Evolutionary conservation across 2,329 filamentous ascomycete genomes (phyloP), one percentile per base, ranked within the genome.

Genomic region (Pleoardoris graminearum): DNA sequence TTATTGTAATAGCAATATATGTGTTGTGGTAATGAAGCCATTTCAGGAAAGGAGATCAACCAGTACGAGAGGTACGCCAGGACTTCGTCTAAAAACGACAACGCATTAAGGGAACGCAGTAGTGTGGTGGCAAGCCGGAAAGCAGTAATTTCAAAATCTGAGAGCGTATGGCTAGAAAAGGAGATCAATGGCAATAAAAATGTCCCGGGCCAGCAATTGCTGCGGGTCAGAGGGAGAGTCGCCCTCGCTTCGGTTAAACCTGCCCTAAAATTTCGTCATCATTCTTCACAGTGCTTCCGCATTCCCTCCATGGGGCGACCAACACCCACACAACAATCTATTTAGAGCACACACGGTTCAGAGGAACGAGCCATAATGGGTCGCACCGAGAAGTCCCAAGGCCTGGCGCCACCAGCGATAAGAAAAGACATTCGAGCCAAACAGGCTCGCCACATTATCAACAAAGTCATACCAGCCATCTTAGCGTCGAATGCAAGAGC

Each of bases 401-500:
- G 70, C 30, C 63, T 73, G n/a, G 67, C 69, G n/a, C 71, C 71
- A 6, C 72, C 71, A 14, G 56, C 69, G 1, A 53, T 71, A 25
- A 63, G 73, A 43, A 73, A 74, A 60, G 69, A 74, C 17, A 56
- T 65, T 1, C 75, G 80, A 12, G 77, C 80, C 1, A 85, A 85
- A 60, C 75, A 77, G 51, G 83, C 82, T 25, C 81, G 79, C 48
- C 75, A 80, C 7, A 85, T 84, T 2, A 69, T 86, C 53, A 85
- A 85, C 67, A 81, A 81, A 61, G 75, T 77, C n/a, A 80, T 87
- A 10, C 85, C 85, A 1, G 73, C 80, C 0, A 70, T 86, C 7
- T 70, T 86, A 1, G 69, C 76, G 0, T 76, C 79, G 2, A 80
- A 82, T 58, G 73, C 81, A 12, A 77, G 82, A 44, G 84, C 84